phyloP scores from a whole-genome alignment of 2,329 filamentous ascomycete species.

The Ophiostoma fasciatum region DNA sequence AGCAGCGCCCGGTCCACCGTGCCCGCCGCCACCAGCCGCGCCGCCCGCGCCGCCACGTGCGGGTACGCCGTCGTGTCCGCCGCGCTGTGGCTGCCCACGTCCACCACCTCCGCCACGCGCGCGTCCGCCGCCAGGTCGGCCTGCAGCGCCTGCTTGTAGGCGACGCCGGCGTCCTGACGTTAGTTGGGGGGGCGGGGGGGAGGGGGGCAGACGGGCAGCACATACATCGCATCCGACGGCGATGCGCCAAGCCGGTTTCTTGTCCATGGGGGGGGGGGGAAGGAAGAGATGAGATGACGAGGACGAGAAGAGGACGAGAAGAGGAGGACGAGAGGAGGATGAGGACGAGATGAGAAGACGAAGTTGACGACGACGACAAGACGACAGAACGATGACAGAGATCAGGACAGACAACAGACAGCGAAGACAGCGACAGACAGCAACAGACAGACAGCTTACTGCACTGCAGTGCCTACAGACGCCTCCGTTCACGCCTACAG shows the following conservation, averaged over 20 bases:
- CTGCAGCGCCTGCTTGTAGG: constrained; percentile 68
- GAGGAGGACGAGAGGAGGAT: neutral
- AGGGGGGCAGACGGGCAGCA: too few species aligned
- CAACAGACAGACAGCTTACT: too few species aligned
- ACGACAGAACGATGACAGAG: too few species aligned
- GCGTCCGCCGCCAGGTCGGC: constrained; percentile 52
- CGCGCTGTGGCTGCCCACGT: constrained; percentile 54
- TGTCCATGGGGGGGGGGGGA: too few species aligned
- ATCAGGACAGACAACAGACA: too few species aligned
- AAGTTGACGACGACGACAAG: too few species aligned
- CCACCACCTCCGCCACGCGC: constrained; percentile 52
- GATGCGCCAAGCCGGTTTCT: constrained; percentile 33
- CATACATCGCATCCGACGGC: constrained; percentile 40
- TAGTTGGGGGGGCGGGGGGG: too few species aligned
- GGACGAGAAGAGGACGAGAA: neutral
- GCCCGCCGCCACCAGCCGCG: constrained; percentile 11
- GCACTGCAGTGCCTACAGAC: too few species aligned
- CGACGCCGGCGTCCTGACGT: constrained; percentile 49
- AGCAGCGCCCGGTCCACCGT: constrained; percentile 46
- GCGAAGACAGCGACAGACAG: too few species aligned
- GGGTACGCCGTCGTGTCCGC: constrained; percentile 72
- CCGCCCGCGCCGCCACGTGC: constrained; percentile 35
- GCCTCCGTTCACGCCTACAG: too few species aligned
- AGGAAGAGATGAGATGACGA: too few species aligned
- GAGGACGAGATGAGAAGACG: too few species aligned